Evolutionary conservation across 2,329 filamentous ascomycete genomes (phyloP), one percentile per base, ranked within the genome.

Genomic region (Diaporthe destruens): DNA sequence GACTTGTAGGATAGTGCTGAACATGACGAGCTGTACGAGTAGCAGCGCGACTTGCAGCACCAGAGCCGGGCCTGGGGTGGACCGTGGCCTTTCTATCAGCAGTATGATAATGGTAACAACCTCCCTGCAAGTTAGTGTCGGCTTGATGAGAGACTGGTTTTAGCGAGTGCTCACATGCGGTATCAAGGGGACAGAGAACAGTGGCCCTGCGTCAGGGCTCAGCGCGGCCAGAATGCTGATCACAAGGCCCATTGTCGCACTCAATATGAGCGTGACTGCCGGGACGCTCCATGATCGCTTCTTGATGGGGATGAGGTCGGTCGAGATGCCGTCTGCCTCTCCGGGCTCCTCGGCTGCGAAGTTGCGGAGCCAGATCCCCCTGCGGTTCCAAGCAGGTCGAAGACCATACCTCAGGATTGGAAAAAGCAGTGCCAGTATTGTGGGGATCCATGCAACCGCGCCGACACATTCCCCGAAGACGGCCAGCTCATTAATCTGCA

Each of bases 1-100:
- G 3, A 80, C 77, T 54, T 80, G 75, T 23, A 83, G 79, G 18
- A 84, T 78, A 16, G 81, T 76, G 6, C 81, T 75, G 34, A 81
- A 72, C 6, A 83, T 61, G 0, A 77, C 73, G 23, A 78, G 42
- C 69, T 82, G 78, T 23, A 81, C 74, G n/a, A 79, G 72, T 25
- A 85, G 68, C 42, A 83, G 77, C 18, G 77, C 76, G 34, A 78
- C 74, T 23, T 82, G 76, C 84, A 88, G 75, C 93, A 93, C 77
- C 95, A 95, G 80, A 95, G 95, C 77, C 93, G 93, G 0, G 93
- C 93, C 9, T 93, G 92, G 76, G 86, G 94, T 51, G 20, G 68
- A 71, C 23, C 71, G 56, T 11, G 74, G 74, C 49, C 72, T 47
- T 51, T 75, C 74, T 55, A 59, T 54, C 47, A 61, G 68, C 20